Percentiles rank a stretch among this genome's conserved stretches.
Conservation (phyloP, 495 filamentous ascomycete genomes). For the Aspergillus campestris region DNA sequence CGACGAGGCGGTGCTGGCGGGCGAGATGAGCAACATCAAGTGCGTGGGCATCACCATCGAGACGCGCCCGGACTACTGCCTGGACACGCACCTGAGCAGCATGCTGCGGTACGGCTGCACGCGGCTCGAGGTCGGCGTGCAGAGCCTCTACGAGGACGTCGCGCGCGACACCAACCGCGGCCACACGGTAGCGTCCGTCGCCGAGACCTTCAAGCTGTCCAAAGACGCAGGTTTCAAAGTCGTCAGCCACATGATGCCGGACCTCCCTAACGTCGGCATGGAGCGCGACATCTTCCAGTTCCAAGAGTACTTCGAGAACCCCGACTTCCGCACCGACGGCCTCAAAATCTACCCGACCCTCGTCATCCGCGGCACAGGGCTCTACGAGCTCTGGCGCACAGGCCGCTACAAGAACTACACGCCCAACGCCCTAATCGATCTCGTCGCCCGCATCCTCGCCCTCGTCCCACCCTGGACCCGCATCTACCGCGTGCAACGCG, state of each 20-base stretch:
- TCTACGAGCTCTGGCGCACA: slow-evolving; percentile 96
- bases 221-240: slow-evolving; percentile 99
- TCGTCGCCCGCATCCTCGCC: slow-evolving; percentile 90
- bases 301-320: slow-evolving; percentile 95
- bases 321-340: slow-evolving; percentile 93
- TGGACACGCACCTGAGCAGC: slow-evolving; percentile 80
- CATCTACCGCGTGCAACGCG: slow-evolving; percentile 96
- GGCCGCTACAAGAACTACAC: slow-evolving; percentile 98
- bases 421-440: slow-evolving; percentile 87
- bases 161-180: slow-evolving; percentile 95
- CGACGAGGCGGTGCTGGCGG: slow-evolving; percentile 86
- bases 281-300: slow-evolving; percentile 96
- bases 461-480: slow-evolving; percentile 95
- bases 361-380: slow-evolving; percentile 91
- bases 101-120: slow-evolving; percentile 98
- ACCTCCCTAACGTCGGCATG: slow-evolving; percentile 96
- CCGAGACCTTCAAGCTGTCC: slow-evolving; percentile 86
- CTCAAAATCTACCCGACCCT: slow-evolving; percentile 97
- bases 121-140: slow-evolving; percentile 86
- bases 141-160: slow-evolving; percentile 97
- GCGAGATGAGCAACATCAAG: slow-evolving; percentile 90
- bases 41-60: slow-evolving; percentile 99
- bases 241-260: slow-evolving; percentile 99
- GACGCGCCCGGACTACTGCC: slow-evolving; percentile 91
- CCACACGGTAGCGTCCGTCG: slow-evolving; percentile 89